Percentiles rank a stretch among this genome's conserved stretches.
phyloP scores from a whole-genome alignment of 768 basidiomycete genomes.

The Agaricus sinodeliciosus region DNA sequence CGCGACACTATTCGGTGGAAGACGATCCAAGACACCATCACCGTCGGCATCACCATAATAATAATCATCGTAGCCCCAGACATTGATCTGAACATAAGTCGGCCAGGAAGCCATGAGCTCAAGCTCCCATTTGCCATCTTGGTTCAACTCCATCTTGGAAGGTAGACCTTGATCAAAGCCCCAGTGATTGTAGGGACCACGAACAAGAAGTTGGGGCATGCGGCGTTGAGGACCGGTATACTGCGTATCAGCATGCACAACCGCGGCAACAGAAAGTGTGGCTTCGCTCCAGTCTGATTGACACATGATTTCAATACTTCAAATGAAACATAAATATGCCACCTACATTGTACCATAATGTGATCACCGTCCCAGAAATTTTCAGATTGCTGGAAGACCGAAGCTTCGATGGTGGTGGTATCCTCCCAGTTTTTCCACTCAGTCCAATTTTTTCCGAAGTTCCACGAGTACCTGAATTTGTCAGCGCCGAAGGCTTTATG shows the following conservation, averaged over 20 bases:
- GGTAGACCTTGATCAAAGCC: slow-evolving; percentile 82
- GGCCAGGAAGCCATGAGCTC: slow-evolving; percentile 92
- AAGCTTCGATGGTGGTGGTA: slow-evolving; percentile 53
- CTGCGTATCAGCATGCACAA: slow-evolving; percentile 72
- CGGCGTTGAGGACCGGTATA: slow-evolving; percentile 57
- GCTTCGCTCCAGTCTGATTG: slow-evolving; percentile 70
- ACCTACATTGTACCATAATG: slow-evolving; percentile 83
- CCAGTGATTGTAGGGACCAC: slow-evolving; percentile 90
- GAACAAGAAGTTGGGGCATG: slow-evolving; percentile 80
- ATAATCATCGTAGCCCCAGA: slow-evolving; percentile 86
- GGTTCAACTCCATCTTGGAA: slow-evolving; percentile 57
- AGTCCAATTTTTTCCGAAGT: slow-evolving; percentile 84
- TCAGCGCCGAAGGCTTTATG: slow-evolving; percentile 87
- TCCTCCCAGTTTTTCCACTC: slow-evolving; percentile 77
- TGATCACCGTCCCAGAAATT: slow-evolving; percentile 81
- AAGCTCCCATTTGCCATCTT: slow-evolving; percentile 72
- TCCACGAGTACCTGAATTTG: slow-evolving; percentile 77
- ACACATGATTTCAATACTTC: neutral
- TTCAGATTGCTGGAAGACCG: slow-evolving; percentile 41
- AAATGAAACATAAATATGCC: neutral
- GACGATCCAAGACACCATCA: slow-evolving; percentile 84
- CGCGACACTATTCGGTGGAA: slow-evolving; percentile 81
- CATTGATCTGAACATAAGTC: slow-evolving; percentile 82
- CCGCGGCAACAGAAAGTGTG: slow-evolving; percentile 52
- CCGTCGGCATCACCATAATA: slow-evolving; percentile 89